Evolutionary conservation across 2,329 filamentous ascomycete species (phyloP).

Genomic region (Ascomycota sp.): DNA sequence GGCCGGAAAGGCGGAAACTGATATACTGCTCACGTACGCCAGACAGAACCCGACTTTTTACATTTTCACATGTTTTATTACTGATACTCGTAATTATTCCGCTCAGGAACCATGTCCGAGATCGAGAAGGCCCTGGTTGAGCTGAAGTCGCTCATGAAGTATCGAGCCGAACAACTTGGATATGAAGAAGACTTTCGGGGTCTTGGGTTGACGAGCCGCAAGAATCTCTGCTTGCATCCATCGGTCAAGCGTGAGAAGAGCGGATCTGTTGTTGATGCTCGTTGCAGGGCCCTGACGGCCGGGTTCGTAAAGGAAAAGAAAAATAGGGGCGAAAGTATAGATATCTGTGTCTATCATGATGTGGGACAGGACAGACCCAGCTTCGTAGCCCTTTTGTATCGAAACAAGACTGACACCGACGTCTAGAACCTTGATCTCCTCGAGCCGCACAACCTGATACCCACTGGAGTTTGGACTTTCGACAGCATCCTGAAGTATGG

Average conservation of each 20-base stretch:
- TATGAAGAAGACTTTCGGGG: constrained; percentile 81
- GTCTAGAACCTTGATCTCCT: constrained; percentile 69
- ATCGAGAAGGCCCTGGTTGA: constrained; percentile 94
- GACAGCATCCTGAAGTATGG: constrained; percentile 76
- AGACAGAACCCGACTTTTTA: too few species aligned
- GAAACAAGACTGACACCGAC: constrained; percentile 2
- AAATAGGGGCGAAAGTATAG: constrained; percentile 79
- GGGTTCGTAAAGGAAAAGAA: constrained; percentile 97
- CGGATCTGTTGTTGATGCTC: constrained; percentile 78
- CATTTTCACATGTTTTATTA: too few species aligned
- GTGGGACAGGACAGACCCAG: constrained; percentile 24
- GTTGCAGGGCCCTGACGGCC: constrained; percentile 83
- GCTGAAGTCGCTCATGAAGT: constrained; percentile 83
- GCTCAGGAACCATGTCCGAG: constrained; percentile 76
- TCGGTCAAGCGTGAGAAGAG: constrained; percentile 94
- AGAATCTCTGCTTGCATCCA: constrained; percentile 89
- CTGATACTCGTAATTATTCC: neutral
- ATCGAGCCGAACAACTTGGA: constrained; percentile 72
- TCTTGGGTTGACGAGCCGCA: constrained; percentile 79
- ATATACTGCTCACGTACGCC: constrained; percentile 78
- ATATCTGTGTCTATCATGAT: constrained; percentile 88
- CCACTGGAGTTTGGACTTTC: constrained; percentile 86
- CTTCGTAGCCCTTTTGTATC: neutral
- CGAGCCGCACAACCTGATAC: constrained; percentile 84
- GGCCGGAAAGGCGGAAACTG: constrained; percentile 80